Conservation (phyloP, 2,329 filamentous ascomycete species). For the Diaporthe batatas region DNA sequence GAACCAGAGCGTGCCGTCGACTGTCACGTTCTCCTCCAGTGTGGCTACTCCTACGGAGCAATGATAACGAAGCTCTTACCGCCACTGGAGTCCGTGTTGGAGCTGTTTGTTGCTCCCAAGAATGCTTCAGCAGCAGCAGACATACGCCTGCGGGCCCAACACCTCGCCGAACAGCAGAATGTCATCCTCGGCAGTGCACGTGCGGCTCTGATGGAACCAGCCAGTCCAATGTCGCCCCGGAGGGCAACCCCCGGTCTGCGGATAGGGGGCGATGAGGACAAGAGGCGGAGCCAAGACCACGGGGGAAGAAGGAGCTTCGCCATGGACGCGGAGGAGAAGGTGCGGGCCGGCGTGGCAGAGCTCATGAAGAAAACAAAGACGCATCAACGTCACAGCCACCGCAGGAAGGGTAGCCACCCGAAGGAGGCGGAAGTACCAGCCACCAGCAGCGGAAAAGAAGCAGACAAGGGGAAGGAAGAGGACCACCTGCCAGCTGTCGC, state of each 20-base stretch:
- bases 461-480: slow-evolving; percentile 47
- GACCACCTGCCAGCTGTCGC: slow-evolving; percentile 48
- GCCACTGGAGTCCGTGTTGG: slow-evolving; percentile 69
- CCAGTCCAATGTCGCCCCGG: slow-evolving; percentile 46
- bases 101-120: slow-evolving; percentile 67
- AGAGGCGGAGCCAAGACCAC: slow-evolving; percentile 57
- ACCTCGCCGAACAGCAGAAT: slow-evolving; percentile 75
- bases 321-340: slow-evolving; percentile 58
- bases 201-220: slow-evolving; percentile 49
- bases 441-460: slow-evolving; percentile 4
- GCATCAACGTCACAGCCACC: slow-evolving; percentile 44
- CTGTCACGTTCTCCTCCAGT: slow-evolving; percentile 75
- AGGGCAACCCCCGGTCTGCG: slow-evolving; percentile 55
- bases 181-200: slow-evolving; percentile 56
- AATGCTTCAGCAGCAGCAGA: slow-evolving; percentile 73
- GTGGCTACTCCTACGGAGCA: slow-evolving; percentile 92
- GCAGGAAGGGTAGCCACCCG: slow-evolving; percentile 22
- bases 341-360: slow-evolving; percentile 62
- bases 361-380: slow-evolving; percentile 58
- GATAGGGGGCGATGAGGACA: slow-evolving; percentile 64
- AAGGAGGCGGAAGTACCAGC: slow-evolving; percentile 4
- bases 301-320: slow-evolving; percentile 51
- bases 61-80: slow-evolving; percentile 83
- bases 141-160: slow-evolving; percentile 77
- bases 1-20: slow-evolving; percentile 31